Conservation (phyloP, 75 land plant genomes). For the Azolla pinnata region DNA sequence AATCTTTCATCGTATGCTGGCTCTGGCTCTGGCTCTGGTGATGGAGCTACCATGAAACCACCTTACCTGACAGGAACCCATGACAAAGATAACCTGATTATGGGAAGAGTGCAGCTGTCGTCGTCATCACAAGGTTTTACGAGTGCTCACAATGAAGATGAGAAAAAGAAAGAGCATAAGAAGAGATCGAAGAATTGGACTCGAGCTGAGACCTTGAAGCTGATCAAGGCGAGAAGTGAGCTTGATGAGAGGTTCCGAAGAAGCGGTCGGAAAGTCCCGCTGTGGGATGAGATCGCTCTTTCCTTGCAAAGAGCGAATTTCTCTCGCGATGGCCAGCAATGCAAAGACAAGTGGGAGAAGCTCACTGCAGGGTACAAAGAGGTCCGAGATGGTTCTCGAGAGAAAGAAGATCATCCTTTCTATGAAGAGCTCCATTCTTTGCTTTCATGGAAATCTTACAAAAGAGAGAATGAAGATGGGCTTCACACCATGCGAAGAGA, state of each 20-base stretch:
- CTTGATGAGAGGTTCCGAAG: slow-evolving; percentile 20
- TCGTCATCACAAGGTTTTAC: no score
- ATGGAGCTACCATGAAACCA: background rate
- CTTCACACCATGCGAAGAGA: no score
- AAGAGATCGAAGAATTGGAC: slow-evolving; percentile 34
- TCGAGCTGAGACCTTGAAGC: slow-evolving; percentile 20
- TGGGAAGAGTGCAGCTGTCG: background rate
- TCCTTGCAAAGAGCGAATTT: slow-evolving; percentile 13
- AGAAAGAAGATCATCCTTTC: slow-evolving; percentile 22
- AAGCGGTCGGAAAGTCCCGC: slow-evolving; percentile 25
- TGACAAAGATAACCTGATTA: background rate
- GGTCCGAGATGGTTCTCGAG: slow-evolving; percentile 24
- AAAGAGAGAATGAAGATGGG: background rate
- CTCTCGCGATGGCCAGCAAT: slow-evolving; percentile 26
- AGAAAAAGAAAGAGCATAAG: slow-evolving; percentile 21
- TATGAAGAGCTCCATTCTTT: slow-evolving; percentile 22
- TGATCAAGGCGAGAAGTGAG: slow-evolving; percentile 15
- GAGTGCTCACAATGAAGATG: no score
- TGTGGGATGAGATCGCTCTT: slow-evolving; percentile 25
- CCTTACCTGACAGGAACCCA: background rate
- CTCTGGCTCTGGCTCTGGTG: background rate
- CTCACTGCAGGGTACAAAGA: slow-evolving; percentile 30
- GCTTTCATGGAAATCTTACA: slow-evolving; percentile 12
- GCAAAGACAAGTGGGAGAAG: slow-evolving; percentile 36
- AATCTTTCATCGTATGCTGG: background rate